Percentiles rank a stretch among this genome's conserved stretches.
These are phyloP conservation scores for Jamesozyma hellenica DNA, from an alignment of 805 yeast species.

Conservation along the genomic window DNA sequence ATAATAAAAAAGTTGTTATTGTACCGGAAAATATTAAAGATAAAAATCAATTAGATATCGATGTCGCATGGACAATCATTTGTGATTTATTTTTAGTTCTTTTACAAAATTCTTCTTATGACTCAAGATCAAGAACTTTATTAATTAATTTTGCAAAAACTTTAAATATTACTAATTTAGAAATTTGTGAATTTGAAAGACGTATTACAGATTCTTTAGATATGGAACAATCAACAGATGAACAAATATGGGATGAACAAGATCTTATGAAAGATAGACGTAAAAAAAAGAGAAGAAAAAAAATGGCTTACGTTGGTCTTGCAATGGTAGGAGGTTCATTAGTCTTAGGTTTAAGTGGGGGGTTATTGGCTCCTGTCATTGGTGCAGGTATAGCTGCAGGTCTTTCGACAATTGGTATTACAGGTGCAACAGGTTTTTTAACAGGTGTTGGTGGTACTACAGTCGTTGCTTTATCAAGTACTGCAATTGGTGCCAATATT, in stretches of 20 bases:
- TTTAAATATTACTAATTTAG: constrained; percentile 51
- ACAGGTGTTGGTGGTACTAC: constrained; percentile 98
- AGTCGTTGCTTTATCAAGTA: constrained; percentile 83
- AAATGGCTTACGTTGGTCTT: constrained; percentile 78
- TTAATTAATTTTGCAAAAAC: constrained; percentile 55
- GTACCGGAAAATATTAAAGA: constrained; percentile 29
- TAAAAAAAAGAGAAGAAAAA: constrained; percentile 52
- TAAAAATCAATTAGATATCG: constrained; percentile 45
- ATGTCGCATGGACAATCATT: constrained; percentile 84
- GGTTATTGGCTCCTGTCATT: constrained; percentile 90
- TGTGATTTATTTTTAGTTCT: constrained; percentile 82
- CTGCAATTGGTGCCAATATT: constrained; percentile 80
- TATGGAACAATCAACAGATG: constrained; percentile 68
- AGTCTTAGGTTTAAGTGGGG: constrained; percentile 90
- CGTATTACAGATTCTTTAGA: constrained; percentile 85
- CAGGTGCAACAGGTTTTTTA: constrained; percentile 85
- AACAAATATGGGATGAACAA: constrained; percentile 61
- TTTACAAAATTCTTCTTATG: constrained; percentile 77
- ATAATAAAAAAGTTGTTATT: constrained; percentile 11
- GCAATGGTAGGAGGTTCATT: constrained; percentile 96
- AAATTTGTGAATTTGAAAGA: constrained; percentile 80
- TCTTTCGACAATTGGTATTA: constrained; percentile 82
- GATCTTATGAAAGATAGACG: constrained; percentile 62
- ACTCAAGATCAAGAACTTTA: constrained; percentile 78
- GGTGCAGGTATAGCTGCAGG: constrained; percentile 99